phyloP scores from a whole-genome alignment of 1,139 yeast genomes.

The Nakaseomyces sp. region DNA sequence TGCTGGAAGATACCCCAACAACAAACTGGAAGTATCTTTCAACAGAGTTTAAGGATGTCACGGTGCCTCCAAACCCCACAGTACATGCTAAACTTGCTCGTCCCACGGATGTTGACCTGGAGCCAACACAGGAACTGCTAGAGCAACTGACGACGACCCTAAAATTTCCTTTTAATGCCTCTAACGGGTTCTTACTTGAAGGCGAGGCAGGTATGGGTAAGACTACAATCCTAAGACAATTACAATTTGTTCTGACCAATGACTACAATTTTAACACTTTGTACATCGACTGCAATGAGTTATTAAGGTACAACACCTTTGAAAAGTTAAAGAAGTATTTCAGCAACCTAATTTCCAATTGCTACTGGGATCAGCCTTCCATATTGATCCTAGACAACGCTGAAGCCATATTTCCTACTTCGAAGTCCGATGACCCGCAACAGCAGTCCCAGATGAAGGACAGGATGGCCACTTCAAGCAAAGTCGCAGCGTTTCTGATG shows the following conservation, averaged over 20 bases:
- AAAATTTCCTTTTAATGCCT: constrained; percentile 16
- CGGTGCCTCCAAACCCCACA: background rate
- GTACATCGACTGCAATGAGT: constrained; percentile 42
- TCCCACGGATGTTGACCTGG: background rate
- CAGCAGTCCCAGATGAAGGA: constrained; percentile 29
- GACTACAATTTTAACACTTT: constrained; percentile 41
- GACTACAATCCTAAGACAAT: constrained; percentile 42
- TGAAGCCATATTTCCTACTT: constrained; percentile 55
- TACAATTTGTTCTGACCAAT: constrained; percentile 35
- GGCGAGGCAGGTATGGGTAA: constrained; percentile 85
- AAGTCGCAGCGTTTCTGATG: constrained; percentile 33
- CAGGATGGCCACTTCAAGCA: constrained; percentile 13
- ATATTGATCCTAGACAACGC: constrained; percentile 69
- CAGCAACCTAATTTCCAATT: constrained; percentile 45
- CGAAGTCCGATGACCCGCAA: constrained; percentile 15
- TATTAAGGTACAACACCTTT: constrained; percentile 24
- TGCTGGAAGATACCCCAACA: background rate
- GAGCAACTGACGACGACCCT: constrained; percentile 39
- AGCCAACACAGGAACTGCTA: background rate
- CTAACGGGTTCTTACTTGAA: constrained; percentile 45
- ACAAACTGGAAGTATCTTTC: background rate
- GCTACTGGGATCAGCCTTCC: constrained; percentile 77
- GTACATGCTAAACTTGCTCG: background rate
- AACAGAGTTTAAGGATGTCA: background rate
- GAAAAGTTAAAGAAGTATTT: constrained; percentile 44